Evolutionary conservation across 73 alveolate genomes (phyloP).

Genomic region (Symbiodinium natans): DNA sequence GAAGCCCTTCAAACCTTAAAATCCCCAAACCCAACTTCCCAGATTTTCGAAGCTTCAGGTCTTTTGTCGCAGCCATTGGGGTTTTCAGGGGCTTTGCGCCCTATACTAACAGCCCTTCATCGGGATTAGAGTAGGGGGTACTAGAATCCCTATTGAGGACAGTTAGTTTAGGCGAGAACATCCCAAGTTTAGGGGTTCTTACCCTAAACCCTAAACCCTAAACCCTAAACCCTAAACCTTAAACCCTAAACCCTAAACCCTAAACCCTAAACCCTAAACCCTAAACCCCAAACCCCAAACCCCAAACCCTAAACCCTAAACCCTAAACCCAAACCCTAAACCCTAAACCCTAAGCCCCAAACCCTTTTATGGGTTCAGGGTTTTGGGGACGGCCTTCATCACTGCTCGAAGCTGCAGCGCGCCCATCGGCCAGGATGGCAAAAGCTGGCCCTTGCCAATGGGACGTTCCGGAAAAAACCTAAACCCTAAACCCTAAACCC

Average conservation of each 20-base stretch:
- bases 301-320: neutral
- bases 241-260: neutral
- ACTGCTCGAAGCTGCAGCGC: slow-evolving; percentile 58
- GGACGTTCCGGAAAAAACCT: too few species aligned
- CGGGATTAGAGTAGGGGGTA: neutral
- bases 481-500: too few species aligned
- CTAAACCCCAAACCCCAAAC: neutral
- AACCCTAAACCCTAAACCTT: neutral
- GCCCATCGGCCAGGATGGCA: slow-evolving; percentile 40
- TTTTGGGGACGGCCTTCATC: neutral
- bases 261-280: neutral
- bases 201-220: neutral
- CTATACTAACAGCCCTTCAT: too few species aligned
- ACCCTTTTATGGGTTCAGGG: neutral
- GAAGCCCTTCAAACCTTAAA: neutral
- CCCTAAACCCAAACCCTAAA: neutral
- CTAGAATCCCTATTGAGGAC: too few species aligned
- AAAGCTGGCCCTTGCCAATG: neutral
- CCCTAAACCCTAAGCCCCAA: neutral
- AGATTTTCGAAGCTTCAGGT: neutral
- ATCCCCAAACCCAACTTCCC: neutral
- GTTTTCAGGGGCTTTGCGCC: neutral
- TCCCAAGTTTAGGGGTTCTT: too few species aligned
- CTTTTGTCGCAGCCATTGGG: too few species aligned
- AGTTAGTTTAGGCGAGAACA: too few species aligned